A percentile compares a stretch with the other conserved stretches of the same genome.
These are phyloP conservation scores for Cyphellophora attinorum DNA, from an alignment of 2,329 filamentous ascomycete species.

Conservation along the genomic window DNA sequence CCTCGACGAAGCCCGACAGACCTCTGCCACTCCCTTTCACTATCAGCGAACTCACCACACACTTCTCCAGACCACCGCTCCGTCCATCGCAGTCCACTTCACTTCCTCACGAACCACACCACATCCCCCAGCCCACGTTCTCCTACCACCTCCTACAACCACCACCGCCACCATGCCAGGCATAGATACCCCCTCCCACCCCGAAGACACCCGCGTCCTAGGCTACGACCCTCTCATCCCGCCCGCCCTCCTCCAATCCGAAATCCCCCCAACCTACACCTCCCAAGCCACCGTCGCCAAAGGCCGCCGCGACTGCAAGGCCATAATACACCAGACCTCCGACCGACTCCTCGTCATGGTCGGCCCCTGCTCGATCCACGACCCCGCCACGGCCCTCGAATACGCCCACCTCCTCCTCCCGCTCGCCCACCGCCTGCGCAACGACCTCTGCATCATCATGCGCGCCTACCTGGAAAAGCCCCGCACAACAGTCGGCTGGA, in stretches of 20 bases:
- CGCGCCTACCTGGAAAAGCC: slow-evolving; percentile 98
- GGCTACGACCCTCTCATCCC: slow-evolving; percentile 91
- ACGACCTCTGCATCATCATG: slow-evolving; percentile 93
- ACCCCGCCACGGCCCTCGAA: slow-evolving; percentile 78
- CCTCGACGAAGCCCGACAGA: too few species aligned
- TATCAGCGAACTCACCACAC: too few species aligned
- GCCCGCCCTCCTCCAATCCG: slow-evolving; percentile 88
- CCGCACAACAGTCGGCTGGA: slow-evolving; percentile 95
- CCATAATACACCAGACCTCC: slow-evolving; percentile 52
- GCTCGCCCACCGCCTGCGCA: slow-evolving; percentile 77
- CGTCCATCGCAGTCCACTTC: too few species aligned
- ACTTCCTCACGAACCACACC: too few species aligned
- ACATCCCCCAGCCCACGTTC: background rate
- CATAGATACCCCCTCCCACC: slow-evolving; percentile 11
- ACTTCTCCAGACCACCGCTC: too few species aligned
- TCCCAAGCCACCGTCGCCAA: slow-evolving; percentile 45
- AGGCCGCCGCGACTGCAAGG: slow-evolving; percentile 51
- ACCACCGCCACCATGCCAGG: slow-evolving; percentile 44
- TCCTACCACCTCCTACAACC: slow-evolving; percentile 50
- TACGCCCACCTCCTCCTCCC: slow-evolving; percentile 80
- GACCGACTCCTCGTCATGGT: slow-evolving; percentile 67
- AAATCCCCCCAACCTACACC: slow-evolving; percentile 54
- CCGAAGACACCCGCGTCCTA: slow-evolving; percentile 46
- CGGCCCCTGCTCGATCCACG: slow-evolving; percentile 95
- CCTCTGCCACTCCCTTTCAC: too few species aligned